These are phyloP conservation scores for Neocucurbitaria cava DNA, from an alignment of 2,329 filamentous ascomycete species.

Conservation along the genomic window DNA sequence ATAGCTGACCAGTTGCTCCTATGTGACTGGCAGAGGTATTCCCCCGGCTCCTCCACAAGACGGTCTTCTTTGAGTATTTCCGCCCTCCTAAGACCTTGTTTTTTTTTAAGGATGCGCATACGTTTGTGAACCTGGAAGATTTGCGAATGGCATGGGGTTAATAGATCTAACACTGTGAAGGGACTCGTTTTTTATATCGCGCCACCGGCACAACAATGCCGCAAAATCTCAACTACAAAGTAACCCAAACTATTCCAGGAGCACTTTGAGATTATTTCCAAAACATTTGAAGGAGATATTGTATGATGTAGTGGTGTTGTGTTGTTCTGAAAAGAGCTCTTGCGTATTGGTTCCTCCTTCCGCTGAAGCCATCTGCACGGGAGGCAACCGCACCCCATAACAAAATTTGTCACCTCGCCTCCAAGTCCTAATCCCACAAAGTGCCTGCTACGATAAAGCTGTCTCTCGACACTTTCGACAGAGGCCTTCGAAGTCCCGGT, in stretches of 20 bases:
- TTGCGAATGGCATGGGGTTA: not conserved
- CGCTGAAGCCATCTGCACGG: not conserved
- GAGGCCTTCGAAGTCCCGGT: not conserved
- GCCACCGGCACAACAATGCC: too few species aligned
- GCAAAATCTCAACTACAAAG: too few species aligned
- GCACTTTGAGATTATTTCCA: too few species aligned
- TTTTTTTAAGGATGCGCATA: not conserved
- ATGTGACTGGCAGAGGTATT: too few species aligned
- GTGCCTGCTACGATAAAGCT: not conserved
- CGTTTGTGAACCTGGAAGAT: not conserved
- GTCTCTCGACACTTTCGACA: not conserved
- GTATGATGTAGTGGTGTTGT: too few species aligned
- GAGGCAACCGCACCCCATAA: conserved; percentile 3
- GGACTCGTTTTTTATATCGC: too few species aligned
- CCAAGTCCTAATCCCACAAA: not conserved
- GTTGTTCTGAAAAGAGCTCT: too few species aligned
- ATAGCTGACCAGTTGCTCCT: not conserved
- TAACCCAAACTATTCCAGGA: too few species aligned
- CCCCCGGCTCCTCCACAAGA: not conserved
- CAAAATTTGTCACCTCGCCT: not conserved
- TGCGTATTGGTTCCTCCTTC: conserved; percentile 8
- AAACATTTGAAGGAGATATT: not conserved
- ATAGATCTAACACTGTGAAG: too few species aligned
- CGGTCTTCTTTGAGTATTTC: not conserved
- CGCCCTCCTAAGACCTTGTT: not conserved